Evolutionary conservation across 371 early-diverging fungal species (phyloP).

Genomic region (Capniomyces stellatus): DNA sequence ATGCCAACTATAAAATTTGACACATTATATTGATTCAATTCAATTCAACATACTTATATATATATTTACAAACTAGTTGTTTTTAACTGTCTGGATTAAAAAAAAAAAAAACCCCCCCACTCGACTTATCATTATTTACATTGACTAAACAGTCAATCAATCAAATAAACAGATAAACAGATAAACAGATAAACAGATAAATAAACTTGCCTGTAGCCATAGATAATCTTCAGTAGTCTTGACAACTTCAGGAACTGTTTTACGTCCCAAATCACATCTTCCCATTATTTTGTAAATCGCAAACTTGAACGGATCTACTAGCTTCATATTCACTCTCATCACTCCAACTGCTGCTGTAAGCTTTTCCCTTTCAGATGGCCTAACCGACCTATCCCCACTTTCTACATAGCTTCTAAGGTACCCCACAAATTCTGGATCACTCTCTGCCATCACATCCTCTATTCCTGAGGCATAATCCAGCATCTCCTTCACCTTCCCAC

Average conservation of each 20-base stretch:
- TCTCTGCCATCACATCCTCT: constrained; percentile 26
- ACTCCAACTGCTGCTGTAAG: constrained; percentile 2
- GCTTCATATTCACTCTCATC: constrained; percentile 6
- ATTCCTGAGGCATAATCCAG: constrained; percentile 37
- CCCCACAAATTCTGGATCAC: constrained; percentile 36
- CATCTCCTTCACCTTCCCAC: constrained; percentile 45
- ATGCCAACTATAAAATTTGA: too few relatives aligned
- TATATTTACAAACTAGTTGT: too few relatives aligned
- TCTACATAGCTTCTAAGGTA: constrained; percentile 50
- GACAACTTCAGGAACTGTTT: constrained; percentile 37
- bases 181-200: too few relatives aligned
- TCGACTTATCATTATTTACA: too few relatives aligned
- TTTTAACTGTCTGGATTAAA: too few relatives aligned
- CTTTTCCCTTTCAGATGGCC: background rate
- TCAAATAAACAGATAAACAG: too few relatives aligned
- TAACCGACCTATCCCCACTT: constrained; percentile 6
- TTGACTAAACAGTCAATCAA: too few relatives aligned
- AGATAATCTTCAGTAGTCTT: constrained; percentile 63
- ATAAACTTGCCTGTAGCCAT: constrained; percentile 52
- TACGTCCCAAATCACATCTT: constrained; percentile 53
- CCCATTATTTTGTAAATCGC: constrained; percentile 76
- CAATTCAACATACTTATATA: too few relatives aligned
- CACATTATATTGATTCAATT: too few relatives aligned
- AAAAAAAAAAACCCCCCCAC: too few relatives aligned
- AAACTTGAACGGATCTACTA: constrained; percentile 66